Evolutionary conservation across 2,329 filamentous ascomycete species (phyloP), one percentile per base, ranked within the genome.

Genomic region (Clonostachys rosea): DNA sequence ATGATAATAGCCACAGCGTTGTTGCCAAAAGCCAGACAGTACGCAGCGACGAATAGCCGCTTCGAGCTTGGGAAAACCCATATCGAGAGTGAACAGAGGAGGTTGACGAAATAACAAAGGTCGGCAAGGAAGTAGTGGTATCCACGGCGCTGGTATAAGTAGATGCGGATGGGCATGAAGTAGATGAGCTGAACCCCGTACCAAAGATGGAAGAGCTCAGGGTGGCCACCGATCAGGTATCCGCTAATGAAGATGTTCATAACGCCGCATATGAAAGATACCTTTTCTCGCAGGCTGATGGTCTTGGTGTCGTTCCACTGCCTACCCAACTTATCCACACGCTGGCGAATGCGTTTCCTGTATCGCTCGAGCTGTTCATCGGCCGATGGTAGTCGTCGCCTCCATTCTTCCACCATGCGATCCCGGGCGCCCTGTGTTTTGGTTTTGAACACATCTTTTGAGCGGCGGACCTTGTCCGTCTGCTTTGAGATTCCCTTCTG

Each of bases 71-170:
- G 94, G 59, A 97, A 96, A 34, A 87, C 76, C 91, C 92, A 99
- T 44, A 99, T 81, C 56, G 84, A 88, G 50, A 95, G 72, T 52
- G 92, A 74, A 34, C 89, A 73, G 46, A 99, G 77, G 34, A 96
- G 70, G 67, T 99, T 99, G 76, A 95, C 91, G 61, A 97, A 99
- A 70, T 99, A 99, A 73, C 94, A 99, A 42, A 99, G 82, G 67
- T 99, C 94, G 36, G 91, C 92, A 30, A 97, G 75, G 68, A 99
- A 97, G 71, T 99, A 99, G 68, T 96, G 91, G 61, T 95, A 96
- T 48, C 92, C 94, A 49, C 87, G 88, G 58, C 85, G 84, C 62
- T 90, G 90, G 67, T 99, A 99, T 49, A 87, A 89, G 70, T 91
- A 94, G 69, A 83, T 92, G 43, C 94, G 87, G 55, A 99, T 89